Conservation (phyloP, 2,329 filamentous ascomycete genomes). For the Lachnellula subtilissima region DNA sequence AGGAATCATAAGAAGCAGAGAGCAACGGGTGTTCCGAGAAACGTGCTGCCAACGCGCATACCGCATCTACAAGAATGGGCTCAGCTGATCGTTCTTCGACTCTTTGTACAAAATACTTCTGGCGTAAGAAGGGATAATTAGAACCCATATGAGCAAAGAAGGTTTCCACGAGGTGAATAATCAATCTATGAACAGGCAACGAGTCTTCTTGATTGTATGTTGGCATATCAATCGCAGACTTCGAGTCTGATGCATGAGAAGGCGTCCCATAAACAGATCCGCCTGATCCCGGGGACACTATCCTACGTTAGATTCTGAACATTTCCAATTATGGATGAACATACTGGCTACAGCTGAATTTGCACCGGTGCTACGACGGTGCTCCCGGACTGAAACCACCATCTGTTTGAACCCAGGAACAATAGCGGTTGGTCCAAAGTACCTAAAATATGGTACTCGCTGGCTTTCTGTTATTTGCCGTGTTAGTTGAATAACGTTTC, state of each 20-base stretch:
- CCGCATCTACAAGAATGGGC: constrained; percentile 78
- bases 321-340: not conserved
- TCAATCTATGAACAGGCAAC: constrained; percentile 67
- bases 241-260: constrained; percentile 20
- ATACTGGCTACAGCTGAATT: constrained; percentile 21
- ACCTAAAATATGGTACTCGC: constrained; percentile 82
- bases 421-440: constrained; percentile 87
- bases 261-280: constrained; percentile 19
- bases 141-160: constrained; percentile 82
- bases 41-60: constrained; percentile 75
- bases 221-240: constrained; percentile 45
- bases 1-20: constrained; percentile 44
- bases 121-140: constrained; percentile 77
- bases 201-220: constrained; percentile 72
- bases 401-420: constrained; percentile 91
- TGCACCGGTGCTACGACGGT: constrained; percentile 50
- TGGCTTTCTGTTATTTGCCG: constrained; percentile 42
- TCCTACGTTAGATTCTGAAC: constrained; percentile 1
- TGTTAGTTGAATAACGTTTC: constrained; percentile 37
- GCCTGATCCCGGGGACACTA: constrained; percentile 26
- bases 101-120: constrained; percentile 67
- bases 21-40: constrained; percentile 64
- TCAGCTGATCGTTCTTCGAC: constrained; percentile 77
- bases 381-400: constrained; percentile 71
- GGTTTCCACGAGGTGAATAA: constrained; percentile 69